These are phyloP conservation scores for Zygosaccharomyces bailii DNA, from an alignment of 805 yeast genomes.

Conservation along the genomic window DNA sequence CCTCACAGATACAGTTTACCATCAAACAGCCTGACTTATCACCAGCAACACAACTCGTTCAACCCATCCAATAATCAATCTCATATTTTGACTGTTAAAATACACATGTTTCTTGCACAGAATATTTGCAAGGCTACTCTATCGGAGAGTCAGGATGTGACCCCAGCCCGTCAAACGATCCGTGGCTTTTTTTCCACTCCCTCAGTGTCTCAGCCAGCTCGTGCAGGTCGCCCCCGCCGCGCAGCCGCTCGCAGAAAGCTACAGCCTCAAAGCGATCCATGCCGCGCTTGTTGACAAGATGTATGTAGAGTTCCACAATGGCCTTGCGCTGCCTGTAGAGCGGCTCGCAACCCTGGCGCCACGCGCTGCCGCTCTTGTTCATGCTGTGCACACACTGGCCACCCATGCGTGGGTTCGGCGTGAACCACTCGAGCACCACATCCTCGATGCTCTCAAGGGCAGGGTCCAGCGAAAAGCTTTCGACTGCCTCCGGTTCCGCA, in stretches of 20 bases:
- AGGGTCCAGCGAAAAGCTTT: slow-evolving; percentile 21
- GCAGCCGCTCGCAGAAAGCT: slow-evolving; percentile 22
- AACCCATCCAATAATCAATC: no score
- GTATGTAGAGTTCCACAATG: slow-evolving; percentile 33
- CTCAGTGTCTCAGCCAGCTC: slow-evolving; percentile 22
- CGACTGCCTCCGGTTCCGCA: not conserved
- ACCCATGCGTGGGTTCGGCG: slow-evolving; percentile 30
- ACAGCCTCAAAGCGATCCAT: slow-evolving; percentile 30
- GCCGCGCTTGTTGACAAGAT: slow-evolving; percentile 25
- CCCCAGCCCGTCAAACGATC: slow-evolving; percentile 16
- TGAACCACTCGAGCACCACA: slow-evolving; percentile 35
- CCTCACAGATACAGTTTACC: no score
- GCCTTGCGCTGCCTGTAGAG: slow-evolving; percentile 30
- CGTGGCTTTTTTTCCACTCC: slow-evolving; percentile 25
- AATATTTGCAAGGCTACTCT: no score
- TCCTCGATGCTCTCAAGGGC: slow-evolving; percentile 24
- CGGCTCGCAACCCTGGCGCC: slow-evolving; percentile 26
- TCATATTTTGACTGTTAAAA: no score
- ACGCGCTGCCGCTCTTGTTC: slow-evolving; percentile 31
- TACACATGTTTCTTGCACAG: no score
- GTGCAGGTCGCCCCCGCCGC: slow-evolving; percentile 10
- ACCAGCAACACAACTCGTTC: no score
- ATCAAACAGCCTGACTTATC: no score
- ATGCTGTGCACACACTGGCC: slow-evolving; percentile 34
- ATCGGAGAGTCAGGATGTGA: no score